Percentiles rank a stretch among this genome's conserved stretches.
These are phyloP conservation scores for Cerrena zonata DNA, from an alignment of 1,284 basidiomycete species.

Conservation along the genomic window DNA sequence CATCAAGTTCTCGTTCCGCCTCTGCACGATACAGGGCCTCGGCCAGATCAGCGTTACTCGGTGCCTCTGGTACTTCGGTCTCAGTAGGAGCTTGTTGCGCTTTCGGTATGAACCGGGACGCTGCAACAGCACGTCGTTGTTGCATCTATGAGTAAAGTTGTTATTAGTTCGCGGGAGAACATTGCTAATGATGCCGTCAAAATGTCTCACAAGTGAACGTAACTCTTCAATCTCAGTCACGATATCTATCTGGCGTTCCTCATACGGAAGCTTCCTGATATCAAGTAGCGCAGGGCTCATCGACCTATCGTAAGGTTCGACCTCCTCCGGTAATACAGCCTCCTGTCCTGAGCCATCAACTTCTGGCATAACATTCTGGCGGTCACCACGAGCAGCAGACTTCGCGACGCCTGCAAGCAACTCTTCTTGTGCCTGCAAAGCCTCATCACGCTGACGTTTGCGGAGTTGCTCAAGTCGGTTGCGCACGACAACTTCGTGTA, in stretches of 20 bases:
- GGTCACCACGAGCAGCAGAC: slow-evolving; percentile 43
- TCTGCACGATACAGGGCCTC: slow-evolving; percentile 83
- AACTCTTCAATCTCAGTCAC: slow-evolving; percentile 65
- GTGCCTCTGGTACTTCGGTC: slow-evolving; percentile 41
- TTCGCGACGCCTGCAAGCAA: slow-evolving; percentile 75
- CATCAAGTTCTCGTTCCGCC: slow-evolving; percentile 87
- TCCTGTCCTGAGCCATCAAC: slow-evolving; percentile 37
- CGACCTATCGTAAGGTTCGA: slow-evolving; percentile 71
- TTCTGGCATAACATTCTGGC: slow-evolving; percentile 24
- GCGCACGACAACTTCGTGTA: slow-evolving; percentile 93
- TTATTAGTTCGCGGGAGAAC: neutral
- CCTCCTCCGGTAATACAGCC: slow-evolving; percentile 47
- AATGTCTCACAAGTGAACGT: slow-evolving; percentile 62
- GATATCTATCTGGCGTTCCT: slow-evolving; percentile 77
- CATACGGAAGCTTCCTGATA: slow-evolving; percentile 61
- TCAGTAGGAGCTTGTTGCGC: slow-evolving; percentile 41
- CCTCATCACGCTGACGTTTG: slow-evolving; percentile 91
- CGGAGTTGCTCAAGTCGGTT: slow-evolving; percentile 94
- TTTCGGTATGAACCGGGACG: slow-evolving; percentile 81
- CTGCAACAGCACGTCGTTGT: slow-evolving; percentile 72
- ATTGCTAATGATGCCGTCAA: too few species aligned
- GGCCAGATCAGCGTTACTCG: slow-evolving; percentile 72
- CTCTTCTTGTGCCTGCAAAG: slow-evolving; percentile 86
- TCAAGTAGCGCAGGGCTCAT: slow-evolving; percentile 80
- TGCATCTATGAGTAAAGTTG: slow-evolving; percentile 47